These are phyloP conservation scores for Nigrograna mackinnonii DNA, from an alignment of 2,329 filamentous ascomycete species.

Conservation along the genomic window DNA sequence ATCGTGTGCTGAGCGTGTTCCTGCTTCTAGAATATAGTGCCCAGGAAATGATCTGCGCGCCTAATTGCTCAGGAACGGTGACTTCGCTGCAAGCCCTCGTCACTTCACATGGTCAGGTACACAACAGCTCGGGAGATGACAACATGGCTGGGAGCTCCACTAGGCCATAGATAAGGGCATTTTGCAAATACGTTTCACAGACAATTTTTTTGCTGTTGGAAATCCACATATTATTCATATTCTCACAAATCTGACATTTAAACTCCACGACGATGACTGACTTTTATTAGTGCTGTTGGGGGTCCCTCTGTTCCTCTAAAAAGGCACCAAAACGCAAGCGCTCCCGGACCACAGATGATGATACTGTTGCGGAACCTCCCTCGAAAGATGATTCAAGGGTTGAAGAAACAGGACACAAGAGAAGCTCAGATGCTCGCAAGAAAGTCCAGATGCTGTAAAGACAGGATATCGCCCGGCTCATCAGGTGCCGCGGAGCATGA, in stretches of 20 bases:
- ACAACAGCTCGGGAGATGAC: neutral
- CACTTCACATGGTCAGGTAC: slow-evolving; percentile 10
- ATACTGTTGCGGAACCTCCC: too few species aligned
- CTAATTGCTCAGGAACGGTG: slow-evolving; percentile 17
- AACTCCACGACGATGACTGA: slow-evolving; percentile 6
- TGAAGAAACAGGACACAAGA: too few species aligned
- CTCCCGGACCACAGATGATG: too few species aligned
- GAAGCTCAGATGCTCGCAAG: too few species aligned
- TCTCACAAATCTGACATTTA: neutral
- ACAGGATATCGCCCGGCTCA: slow-evolving; percentile 33
- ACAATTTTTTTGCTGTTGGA: neutral
- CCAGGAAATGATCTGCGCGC: slow-evolving; percentile 18
- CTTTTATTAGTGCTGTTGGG: slow-evolving; percentile 19
- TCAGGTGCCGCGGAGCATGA: slow-evolving; percentile 20
- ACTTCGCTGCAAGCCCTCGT: slow-evolving; percentile 21
- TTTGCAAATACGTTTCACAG: too few species aligned
- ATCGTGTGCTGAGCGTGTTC: slow-evolving; percentile 20
- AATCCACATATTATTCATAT: too few species aligned
- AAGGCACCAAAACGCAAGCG: too few species aligned
- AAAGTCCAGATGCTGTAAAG: slow-evolving; percentile 26
- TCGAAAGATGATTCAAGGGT: neutral
- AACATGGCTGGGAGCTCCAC: too few species aligned
- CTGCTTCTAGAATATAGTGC: slow-evolving; percentile 29
- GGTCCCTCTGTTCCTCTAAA: slow-evolving; percentile 7
- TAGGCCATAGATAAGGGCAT: too few species aligned